Base-by-base conservation (phyloP, 2,329 filamentous ascomycete genomes). In the Zalaria sp. region DNA sequence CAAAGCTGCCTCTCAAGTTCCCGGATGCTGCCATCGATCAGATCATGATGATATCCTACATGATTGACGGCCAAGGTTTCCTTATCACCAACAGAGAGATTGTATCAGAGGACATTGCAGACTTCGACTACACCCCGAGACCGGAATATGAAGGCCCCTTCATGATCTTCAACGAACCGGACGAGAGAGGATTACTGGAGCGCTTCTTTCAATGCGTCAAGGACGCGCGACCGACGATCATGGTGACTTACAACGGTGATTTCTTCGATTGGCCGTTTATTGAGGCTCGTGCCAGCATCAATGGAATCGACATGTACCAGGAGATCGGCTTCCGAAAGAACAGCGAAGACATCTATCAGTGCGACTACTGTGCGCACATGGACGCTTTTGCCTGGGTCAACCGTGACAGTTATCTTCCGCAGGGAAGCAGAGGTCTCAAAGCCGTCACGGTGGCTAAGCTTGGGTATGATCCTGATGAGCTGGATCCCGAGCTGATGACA, bases 221-320 rank as follows among this genome's bases (percentile, higher is more conserved):
- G 56, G 86, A 94, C 59, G 86, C 87, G 1, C 77, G 83, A 45
- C 91, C 91, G 1, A 96, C 88, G 0, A 89, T 98, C 43, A 98
- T 98, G 59, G 89, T 93, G 31, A 98, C 91, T n/a, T 98, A 98
- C 72, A 98, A 98, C 85, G 91, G 91, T 67, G 91, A 98, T 68
- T 98, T 98, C 61, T 98, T 98, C 79, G 91, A 98, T 80, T 98
- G 91, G 91, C 89, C 91, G 0, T 98, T 93, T 57, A 87, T 98
- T 25, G 91, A 98, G 66, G 79, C 91, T 36, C 74, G 91, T 65
- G 86, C 93, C 27, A 93, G 87, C 57, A 75, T 95, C 49, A 81
- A 93, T 52, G 91, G 93, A 27, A 95, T 98, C 58, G 91, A 98
- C 62, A 96, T 98, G 91, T 98, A 98, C 63, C 83, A 82, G 48